These are phyloP conservation scores for Epichloe bromicola DNA, from an alignment of 2,329 filamentous ascomycete species.

Conservation along the genomic window DNA sequence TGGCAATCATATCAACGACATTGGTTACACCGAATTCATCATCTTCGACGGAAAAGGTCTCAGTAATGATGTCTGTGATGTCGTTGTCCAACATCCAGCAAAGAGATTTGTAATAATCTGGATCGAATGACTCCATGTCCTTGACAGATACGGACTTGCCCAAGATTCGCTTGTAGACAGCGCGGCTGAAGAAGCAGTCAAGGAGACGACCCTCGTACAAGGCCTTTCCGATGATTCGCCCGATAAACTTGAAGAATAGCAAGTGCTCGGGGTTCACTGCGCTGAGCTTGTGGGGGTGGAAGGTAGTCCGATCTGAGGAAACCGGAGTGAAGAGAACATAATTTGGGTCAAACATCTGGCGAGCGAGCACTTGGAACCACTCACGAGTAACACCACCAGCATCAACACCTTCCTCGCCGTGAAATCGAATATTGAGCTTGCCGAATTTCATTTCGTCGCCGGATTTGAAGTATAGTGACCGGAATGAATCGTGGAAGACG, in stretches of 20 bases:
- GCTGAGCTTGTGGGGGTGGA: conserved; percentile 94
- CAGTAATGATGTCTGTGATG: conserved; percentile 93
- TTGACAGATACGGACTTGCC: conserved; percentile 93
- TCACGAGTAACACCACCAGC: conserved; percentile 94
- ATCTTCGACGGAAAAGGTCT: conserved; percentile 89
- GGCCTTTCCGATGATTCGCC: conserved; percentile 94
- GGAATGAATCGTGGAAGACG: conserved; percentile 97
- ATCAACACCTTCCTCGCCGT: conserved; percentile 94
- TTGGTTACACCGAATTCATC: conserved; percentile 87
- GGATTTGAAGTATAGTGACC: conserved; percentile 92
- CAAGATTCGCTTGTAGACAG: conserved; percentile 95
- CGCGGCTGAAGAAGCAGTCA: conserved; percentile 97
- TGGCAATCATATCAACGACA: conserved; percentile 72
- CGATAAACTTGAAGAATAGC: conserved; percentile 98
- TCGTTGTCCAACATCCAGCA: conserved; percentile 98
- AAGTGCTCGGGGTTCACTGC: conserved; percentile 91
- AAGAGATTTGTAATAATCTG: conserved; percentile 97
- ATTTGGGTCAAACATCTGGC: conserved; percentile 98
- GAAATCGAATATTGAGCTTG: conserved; percentile 95
- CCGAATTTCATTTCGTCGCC: conserved; percentile 98
- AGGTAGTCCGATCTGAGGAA: conserved; percentile 92
- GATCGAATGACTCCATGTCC: conserved; percentile 97
- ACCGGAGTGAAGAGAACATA: conserved; percentile 95
- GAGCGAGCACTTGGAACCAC: conserved; percentile 95
- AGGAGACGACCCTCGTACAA: conserved; percentile 91